Conservation (phyloP, 2,329 filamentous ascomycete genomes). For the Ophiostoma sp. region DNA sequence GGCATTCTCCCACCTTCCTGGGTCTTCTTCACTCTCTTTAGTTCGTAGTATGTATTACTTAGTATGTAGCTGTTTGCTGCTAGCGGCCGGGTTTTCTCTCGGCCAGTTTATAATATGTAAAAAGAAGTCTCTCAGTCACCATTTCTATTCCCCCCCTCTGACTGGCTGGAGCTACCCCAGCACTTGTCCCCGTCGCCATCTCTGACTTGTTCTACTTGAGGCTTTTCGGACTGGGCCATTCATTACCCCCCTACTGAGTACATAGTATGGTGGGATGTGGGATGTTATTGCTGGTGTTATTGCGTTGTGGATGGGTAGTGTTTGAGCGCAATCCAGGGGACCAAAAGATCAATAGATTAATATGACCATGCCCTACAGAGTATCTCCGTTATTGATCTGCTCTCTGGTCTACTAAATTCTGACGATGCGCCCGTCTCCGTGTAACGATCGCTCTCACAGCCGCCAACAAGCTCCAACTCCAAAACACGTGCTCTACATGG, state of each 20-base stretch:
- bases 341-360: no score
- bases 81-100: constrained; percentile 9
- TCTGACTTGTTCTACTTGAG: constrained; percentile 8
- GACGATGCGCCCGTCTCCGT: not conserved
- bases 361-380: no score
- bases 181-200: not conserved
- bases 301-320: not conserved
- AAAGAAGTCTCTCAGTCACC: not conserved
- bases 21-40: not conserved
- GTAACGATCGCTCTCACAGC: not conserved
- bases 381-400: no score
- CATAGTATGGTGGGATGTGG: not conserved
- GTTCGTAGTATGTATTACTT: no score
- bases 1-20: constrained; percentile 10
- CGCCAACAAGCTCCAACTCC: not conserved
- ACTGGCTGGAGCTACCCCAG: constrained; percentile 4
- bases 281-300: not conserved
- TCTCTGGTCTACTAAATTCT: no score
- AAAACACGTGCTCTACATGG: not conserved
- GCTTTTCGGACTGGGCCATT: not conserved
- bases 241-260: not conserved
- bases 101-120: not conserved
- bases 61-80: not conserved
- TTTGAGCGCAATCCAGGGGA: no score
- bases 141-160: not conserved